Conservation (phyloP, 2,329 filamentous ascomycete genomes). For the Fusarium coffeatum region DNA sequence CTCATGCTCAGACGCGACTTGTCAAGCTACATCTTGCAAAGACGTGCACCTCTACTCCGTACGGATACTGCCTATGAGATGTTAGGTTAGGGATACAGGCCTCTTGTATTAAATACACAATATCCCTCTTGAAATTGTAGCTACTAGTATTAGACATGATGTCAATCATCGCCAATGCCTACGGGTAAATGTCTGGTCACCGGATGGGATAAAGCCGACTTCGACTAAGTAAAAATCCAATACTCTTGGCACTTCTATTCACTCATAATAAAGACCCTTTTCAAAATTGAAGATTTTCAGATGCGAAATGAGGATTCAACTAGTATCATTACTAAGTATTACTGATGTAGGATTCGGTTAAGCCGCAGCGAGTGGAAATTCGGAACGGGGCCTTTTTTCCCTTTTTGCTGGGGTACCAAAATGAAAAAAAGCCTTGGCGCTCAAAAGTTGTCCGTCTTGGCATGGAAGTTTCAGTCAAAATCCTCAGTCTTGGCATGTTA, state of each 20-base stretch:
- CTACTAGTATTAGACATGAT: not conserved
- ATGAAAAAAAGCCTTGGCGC: slow-evolving; percentile 19
- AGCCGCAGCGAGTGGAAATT: not conserved
- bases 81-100: not conserved
- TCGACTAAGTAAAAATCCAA: not conserved
- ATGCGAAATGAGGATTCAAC: not conserved
- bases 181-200: not conserved
- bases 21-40: not conserved
- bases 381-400: not conserved
- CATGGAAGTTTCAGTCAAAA: slow-evolving; percentile 25
- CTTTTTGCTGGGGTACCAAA: slow-evolving; percentile 6
- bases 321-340: not conserved
- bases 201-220: not conserved
- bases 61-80: not conserved
- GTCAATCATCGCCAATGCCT: not conserved
- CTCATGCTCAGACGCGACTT: not conserved
- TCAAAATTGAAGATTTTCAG: not conserved
- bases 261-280: not conserved
- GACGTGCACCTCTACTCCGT: not conserved
- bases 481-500: slow-evolving; percentile 36
- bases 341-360: not conserved
- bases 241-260: not conserved
- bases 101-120: not conserved
- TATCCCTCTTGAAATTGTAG: not conserved
- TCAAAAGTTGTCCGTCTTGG: slow-evolving; percentile 27